phyloP scores from a whole-genome alignment of 1,284 basidiomycete species.

The Tylopilus sp. region DNA sequence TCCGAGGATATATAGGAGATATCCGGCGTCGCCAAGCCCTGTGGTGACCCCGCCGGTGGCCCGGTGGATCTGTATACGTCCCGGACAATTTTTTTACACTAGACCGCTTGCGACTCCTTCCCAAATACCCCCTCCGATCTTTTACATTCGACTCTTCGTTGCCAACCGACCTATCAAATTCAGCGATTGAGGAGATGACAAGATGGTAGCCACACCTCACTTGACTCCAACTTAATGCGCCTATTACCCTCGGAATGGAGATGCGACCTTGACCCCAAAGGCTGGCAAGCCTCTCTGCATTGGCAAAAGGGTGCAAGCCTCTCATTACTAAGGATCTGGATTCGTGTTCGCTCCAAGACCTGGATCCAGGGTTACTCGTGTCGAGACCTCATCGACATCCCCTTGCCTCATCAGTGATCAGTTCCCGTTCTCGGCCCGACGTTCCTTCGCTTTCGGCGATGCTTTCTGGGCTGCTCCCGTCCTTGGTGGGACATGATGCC shows the following conservation, averaged over 20 bases:
- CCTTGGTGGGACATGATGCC: slow-evolving; percentile 16
- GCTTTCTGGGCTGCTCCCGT: slow-evolving; percentile 21
- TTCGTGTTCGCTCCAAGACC: slow-evolving; percentile 5
- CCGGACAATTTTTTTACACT: slow-evolving; percentile 17
- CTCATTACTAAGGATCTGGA: slow-evolving; percentile 37
- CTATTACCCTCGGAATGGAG: slow-evolving; percentile 23
- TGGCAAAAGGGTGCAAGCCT: slow-evolving; percentile 36
- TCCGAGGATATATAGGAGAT: slow-evolving; percentile 13
- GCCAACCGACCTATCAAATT: slow-evolving; percentile 40
- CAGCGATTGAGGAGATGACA: slow-evolving; percentile 39
- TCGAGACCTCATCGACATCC: no score
- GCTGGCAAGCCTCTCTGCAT: slow-evolving; percentile 32
- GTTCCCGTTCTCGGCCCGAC: slow-evolving; percentile 20
- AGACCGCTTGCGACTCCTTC: slow-evolving; percentile 24
- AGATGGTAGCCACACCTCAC: slow-evolving; percentile 46
- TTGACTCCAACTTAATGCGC: slow-evolving; percentile 42
- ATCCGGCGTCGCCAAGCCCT: no score
- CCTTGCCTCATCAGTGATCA: no score
- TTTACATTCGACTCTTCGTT: slow-evolving; percentile 42
- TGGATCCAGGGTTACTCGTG: neutral
- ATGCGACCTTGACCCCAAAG: slow-evolving; percentile 28
- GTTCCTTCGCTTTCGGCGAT: slow-evolving; percentile 10
- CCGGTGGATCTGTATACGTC: slow-evolving; percentile 5
- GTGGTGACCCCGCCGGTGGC: no score
- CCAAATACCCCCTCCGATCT: slow-evolving; percentile 33